A percentile compares a stretch with the other conserved stretches of the same genome.
Conservation (phyloP, 2,329 filamentous ascomycete genomes). For the Cladosporium sp. region DNA sequence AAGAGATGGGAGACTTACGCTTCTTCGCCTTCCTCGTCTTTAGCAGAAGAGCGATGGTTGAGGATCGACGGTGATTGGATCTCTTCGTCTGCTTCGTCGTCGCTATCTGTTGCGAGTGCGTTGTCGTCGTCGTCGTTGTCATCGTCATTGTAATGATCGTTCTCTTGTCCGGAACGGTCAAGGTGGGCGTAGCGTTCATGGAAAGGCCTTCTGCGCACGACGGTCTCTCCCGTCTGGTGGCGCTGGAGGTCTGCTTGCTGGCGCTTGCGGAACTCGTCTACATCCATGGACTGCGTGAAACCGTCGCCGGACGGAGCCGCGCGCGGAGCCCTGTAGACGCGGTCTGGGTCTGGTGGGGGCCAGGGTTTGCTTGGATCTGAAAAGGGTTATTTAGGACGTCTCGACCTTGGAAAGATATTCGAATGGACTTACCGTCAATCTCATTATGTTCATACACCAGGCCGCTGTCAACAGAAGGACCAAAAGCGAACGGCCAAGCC, state of each 20-base stretch:
- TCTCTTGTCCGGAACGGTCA: slow-evolving; percentile 20
- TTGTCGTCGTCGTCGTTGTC: slow-evolving; percentile 29
- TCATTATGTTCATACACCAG: slow-evolving; percentile 71
- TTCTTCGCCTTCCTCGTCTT: slow-evolving; percentile 50
- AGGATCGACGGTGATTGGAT: slow-evolving; percentile 2
- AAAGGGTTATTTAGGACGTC: not conserved
- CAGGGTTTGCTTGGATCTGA: slow-evolving; percentile 43
- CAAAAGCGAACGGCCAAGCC: slow-evolving; percentile 67
- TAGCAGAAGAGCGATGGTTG: slow-evolving; percentile 12
- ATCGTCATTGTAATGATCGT: slow-evolving; percentile 29
- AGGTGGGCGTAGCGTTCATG: slow-evolving; percentile 44
- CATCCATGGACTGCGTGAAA: slow-evolving; percentile 45
- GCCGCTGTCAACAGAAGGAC: slow-evolving; percentile 55
- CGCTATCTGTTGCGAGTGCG: slow-evolving; percentile 49
- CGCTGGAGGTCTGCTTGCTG: slow-evolving; percentile 55
- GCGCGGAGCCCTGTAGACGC: slow-evolving; percentile 39
- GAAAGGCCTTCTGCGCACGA: slow-evolving; percentile 45
- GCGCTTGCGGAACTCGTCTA: slow-evolving; percentile 57
- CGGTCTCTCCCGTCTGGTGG: slow-evolving; percentile 32
- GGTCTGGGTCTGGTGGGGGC: slow-evolving; percentile 56
- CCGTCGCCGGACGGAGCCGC: slow-evolving; percentile 34
- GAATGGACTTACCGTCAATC: slow-evolving; percentile 62
- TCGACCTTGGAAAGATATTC: not conserved
- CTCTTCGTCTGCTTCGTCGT: slow-evolving; percentile 41
- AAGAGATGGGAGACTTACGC: slow-evolving; percentile 34